These are phyloP conservation scores for Sanghuangporus baumii DNA, from an alignment of 1,284 basidiomycete genomes.

Conservation along the genomic window DNA sequence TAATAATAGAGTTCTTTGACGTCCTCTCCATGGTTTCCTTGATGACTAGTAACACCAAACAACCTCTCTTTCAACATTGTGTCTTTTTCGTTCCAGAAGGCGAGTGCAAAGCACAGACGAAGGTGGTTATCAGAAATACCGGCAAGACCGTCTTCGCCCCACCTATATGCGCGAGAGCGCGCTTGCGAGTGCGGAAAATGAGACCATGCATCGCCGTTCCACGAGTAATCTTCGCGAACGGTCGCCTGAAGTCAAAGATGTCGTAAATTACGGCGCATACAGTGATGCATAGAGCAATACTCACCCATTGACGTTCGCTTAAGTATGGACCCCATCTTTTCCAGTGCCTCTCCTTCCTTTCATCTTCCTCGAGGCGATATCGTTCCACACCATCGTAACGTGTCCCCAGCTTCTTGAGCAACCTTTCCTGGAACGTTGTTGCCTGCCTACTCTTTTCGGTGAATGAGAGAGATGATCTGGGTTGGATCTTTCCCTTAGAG, in stretches of 20 bases:
- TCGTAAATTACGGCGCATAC: not conserved
- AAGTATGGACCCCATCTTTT: slow-evolving; percentile 98
- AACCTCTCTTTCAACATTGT: slow-evolving; percentile 94
- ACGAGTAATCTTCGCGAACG: slow-evolving; percentile 96
- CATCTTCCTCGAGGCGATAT: slow-evolving; percentile 68
- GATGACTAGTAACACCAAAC: slow-evolving; percentile 91
- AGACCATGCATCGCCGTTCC: slow-evolving; percentile 94
- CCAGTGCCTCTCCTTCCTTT: slow-evolving; percentile 76
- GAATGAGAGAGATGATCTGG: slow-evolving; percentile 10
- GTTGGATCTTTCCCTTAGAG: slow-evolving; percentile 19
- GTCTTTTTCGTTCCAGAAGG: slow-evolving; percentile 94
- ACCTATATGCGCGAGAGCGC: slow-evolving; percentile 91
- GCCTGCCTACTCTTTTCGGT: slow-evolving; percentile 22
- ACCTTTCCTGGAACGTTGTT: slow-evolving; percentile 45
- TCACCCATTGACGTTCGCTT: slow-evolving; percentile 94
- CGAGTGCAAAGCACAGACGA: slow-evolving; percentile 84
- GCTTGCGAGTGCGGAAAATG: slow-evolving; percentile 97
- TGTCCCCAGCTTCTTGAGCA: slow-evolving; percentile 52
- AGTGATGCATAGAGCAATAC: slow-evolving; percentile 27
- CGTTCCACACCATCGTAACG: slow-evolving; percentile 65
- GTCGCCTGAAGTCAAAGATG: slow-evolving; percentile 62
- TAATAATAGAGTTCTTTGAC: slow-evolving; percentile 99
- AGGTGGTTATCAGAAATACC: slow-evolving; percentile 97
- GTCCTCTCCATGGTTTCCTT: slow-evolving; percentile 98
- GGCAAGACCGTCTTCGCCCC: slow-evolving; percentile 97